phyloP scores from a whole-genome alignment of 169 alveolate species.

The Cryptosporidium tyzzeri region DNA sequence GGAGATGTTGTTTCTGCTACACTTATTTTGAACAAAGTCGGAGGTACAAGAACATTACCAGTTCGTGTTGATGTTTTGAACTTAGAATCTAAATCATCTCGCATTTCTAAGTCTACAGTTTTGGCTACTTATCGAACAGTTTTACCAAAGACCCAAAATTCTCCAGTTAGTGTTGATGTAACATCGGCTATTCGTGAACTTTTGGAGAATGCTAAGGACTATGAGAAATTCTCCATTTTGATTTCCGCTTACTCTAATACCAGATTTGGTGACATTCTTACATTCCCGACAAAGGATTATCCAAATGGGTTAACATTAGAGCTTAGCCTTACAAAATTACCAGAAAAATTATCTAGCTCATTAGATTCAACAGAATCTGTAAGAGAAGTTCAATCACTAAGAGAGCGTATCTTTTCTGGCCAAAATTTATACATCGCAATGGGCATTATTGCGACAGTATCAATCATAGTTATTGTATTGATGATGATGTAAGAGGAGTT shows the following conservation, averaged over 20 bases:
- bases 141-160: slow-evolving; percentile 43
- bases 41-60: slow-evolving; percentile 57
- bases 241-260: slow-evolving; percentile 64
- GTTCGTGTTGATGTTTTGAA: slow-evolving; percentile 53
- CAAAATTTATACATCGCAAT: slow-evolving; percentile 15
- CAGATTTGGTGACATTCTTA: slow-evolving; percentile 58
- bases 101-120: slow-evolving; percentile 49
- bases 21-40: slow-evolving; percentile 36
- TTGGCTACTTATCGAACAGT: slow-evolving; percentile 37
- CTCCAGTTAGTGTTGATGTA: slow-evolving; percentile 34
- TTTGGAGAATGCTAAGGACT: slow-evolving; percentile 17
- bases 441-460: slow-evolving; percentile 39
- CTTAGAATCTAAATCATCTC: slow-evolving; percentile 28
- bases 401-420: slow-evolving; percentile 23
- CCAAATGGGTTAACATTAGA: slow-evolving; percentile 45
- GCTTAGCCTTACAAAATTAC: slow-evolving; percentile 9
- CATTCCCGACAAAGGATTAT: slow-evolving; percentile 27
- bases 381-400: neutral
- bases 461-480: slow-evolving; percentile 13
- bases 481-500: slow-evolving; percentile 53
- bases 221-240: slow-evolving; percentile 8
- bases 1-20: slow-evolving; percentile 33
- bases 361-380: neutral
- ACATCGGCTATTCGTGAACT: slow-evolving; percentile 21
- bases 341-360: neutral